Evolutionary conservation across 106 monocot species (phyloP).

Genomic region (Phalaenopsis equestris): DNA sequence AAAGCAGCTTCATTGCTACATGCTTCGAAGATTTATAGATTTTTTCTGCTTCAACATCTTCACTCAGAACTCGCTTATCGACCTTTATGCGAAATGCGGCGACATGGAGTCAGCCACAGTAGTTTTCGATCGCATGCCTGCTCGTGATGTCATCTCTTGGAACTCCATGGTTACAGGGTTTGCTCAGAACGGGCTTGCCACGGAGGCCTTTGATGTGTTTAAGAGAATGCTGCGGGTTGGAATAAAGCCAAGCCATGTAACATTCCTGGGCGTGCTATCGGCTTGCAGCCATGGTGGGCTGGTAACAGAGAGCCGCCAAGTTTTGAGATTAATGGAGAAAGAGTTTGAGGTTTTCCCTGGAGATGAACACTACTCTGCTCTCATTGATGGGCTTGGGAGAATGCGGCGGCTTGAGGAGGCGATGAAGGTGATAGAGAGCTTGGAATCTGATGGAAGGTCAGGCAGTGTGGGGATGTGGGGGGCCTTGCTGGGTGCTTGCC

Average conservation of each 20-base stretch:
- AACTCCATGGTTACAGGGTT: conserved; percentile 62
- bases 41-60: conserved; percentile 21
- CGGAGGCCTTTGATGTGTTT: conserved; percentile 30
- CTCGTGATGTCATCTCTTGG: conserved; percentile 50
- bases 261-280: conserved; percentile 50
- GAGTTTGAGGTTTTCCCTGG: conserved; percentile 30
- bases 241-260: conserved; percentile 40
- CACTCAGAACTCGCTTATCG: conserved; percentile 46
- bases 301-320: conserved; percentile 17
- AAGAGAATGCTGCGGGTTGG: conserved; percentile 35
- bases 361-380: conserved; percentile 48
- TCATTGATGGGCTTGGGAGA: conserved; percentile 52
- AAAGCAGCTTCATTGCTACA: conserved; percentile 41
- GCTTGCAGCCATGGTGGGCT: conserved; percentile 65
- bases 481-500: conserved; percentile 54
- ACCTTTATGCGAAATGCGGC: conserved; percentile 74
- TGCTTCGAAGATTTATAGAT: conserved; percentile 16
- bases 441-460: conserved; percentile 12
- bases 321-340: conserved; percentile 38
- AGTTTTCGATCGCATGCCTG: conserved; percentile 41
- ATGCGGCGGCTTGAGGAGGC: conserved; percentile 37
- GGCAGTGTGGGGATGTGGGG: conserved; percentile 42
- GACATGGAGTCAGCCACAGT: conserved; percentile 28
- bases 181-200: conserved; percentile 45
- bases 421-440: conserved; percentile 27